Percentiles rank a stretch among this genome's conserved stretches.
Conservation (phyloP, 306 rosid species). For the Cucurbita moschata region DNA sequence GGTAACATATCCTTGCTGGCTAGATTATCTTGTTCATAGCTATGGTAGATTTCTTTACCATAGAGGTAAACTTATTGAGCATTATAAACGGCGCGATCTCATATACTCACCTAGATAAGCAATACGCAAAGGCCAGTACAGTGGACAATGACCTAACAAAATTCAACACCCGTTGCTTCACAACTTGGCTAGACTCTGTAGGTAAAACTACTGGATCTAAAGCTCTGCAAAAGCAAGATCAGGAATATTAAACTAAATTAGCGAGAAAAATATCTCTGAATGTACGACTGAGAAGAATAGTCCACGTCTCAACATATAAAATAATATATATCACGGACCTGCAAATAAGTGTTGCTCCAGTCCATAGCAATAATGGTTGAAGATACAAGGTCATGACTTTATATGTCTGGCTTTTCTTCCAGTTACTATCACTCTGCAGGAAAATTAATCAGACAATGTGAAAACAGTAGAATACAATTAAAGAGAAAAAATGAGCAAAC, state of each 20-base stretch:
- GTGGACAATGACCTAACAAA: slow-evolving; percentile 79
- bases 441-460: not conserved
- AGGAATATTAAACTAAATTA: not conserved
- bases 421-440: slow-evolving; percentile 63
- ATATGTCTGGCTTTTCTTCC: slow-evolving; percentile 73
- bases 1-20: not conserved
- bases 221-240: slow-evolving; percentile 37
- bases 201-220: slow-evolving; percentile 63
- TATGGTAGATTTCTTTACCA: not conserved
- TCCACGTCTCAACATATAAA: not conserved
- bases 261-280: not conserved
- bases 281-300: not conserved
- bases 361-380: slow-evolving; percentile 76
- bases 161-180: slow-evolving; percentile 65
- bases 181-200: slow-evolving; percentile 57
- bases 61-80: slow-evolving; percentile 7
- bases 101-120: slow-evolving; percentile 66
- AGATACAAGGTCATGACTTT: slow-evolving; percentile 50
- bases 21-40: not conserved
- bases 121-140: slow-evolving; percentile 75
- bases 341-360: slow-evolving; percentile 78
- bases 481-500: not conserved
- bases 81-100: slow-evolving; percentile 10
- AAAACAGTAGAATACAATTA: not conserved
- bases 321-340: slow-evolving; percentile 27